These are phyloP conservation scores for Jackrogersella multiformis DNA, from an alignment of 495 filamentous ascomycete genomes.

Conservation along the genomic window DNA sequence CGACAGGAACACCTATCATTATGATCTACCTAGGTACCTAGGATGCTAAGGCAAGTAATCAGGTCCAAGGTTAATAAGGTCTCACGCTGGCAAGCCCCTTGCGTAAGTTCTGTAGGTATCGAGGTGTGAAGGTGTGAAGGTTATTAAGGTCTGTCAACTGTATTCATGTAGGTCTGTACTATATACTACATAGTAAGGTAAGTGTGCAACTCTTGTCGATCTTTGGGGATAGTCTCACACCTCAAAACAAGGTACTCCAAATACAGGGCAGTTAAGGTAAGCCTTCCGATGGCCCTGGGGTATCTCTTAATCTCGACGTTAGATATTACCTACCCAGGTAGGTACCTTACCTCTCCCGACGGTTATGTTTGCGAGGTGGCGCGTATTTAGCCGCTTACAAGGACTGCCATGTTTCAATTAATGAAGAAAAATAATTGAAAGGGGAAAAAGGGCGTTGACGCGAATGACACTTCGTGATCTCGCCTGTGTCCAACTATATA, in stretches of 20 bases:
- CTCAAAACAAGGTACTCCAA: constrained; percentile 11
- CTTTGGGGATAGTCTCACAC: constrained; percentile 29
- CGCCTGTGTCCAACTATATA: constrained; percentile 15
- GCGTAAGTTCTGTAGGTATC: constrained; percentile 17
- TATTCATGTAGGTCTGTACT: constrained; percentile 17
- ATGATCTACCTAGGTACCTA: too few relatives aligned
- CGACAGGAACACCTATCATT: constrained; percentile 22
- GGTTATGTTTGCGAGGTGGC: background rate
- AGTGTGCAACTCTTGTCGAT: constrained; percentile 35
- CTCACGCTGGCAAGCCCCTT: constrained; percentile 34
- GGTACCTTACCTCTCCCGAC: background rate
- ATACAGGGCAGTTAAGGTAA: too few relatives aligned
- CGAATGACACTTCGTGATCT: constrained; percentile 25
- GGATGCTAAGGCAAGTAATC: constrained; percentile 18
- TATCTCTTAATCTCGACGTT: constrained; percentile 5
- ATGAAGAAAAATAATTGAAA: constrained; percentile 8
- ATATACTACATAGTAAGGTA: too few relatives aligned
- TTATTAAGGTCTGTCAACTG: too few relatives aligned
- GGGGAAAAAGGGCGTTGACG: constrained; percentile 16
- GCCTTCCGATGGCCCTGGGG: too few relatives aligned
- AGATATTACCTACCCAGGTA: constrained; percentile 1
- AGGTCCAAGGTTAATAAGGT: constrained; percentile 13
- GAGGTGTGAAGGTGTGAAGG: constrained; percentile 19
- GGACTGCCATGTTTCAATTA: constrained; percentile 9
- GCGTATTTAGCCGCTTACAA: constrained; percentile 36